A percentile compares a stretch with the other conserved stretches of the same genome.
These are phyloP conservation scores for Graphiopsis chlorocephala DNA, from an alignment of 2,329 filamentous ascomycete genomes.

Conservation along the genomic window DNA sequence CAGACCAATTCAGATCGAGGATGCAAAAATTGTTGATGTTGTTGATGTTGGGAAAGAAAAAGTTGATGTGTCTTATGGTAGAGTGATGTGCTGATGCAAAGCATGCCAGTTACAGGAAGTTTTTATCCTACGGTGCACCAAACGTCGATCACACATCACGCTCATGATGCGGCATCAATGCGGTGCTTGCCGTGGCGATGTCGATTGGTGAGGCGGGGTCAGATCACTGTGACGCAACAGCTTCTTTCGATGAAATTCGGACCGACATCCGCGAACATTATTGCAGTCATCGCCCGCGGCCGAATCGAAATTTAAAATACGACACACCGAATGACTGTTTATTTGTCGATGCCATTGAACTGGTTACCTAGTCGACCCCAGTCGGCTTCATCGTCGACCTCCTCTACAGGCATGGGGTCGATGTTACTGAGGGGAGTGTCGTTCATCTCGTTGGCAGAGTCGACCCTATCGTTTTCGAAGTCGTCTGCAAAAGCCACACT, in stretches of 20 bases:
- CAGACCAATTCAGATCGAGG: background rate
- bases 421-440: constrained; percentile 9
- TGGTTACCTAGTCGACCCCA: constrained; percentile 1
- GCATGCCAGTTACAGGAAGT: background rate
- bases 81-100: background rate
- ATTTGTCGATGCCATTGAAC: background rate
- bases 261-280: constrained; percentile 10
- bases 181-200: background rate
- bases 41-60: background rate
- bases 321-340: background rate
- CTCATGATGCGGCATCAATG: constrained; percentile 3
- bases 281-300: background rate
- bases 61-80: background rate
- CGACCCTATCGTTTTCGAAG: constrained; percentile 27
- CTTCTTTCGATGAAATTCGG: background rate
- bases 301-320: background rate
- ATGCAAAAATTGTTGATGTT: background rate
- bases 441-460: constrained; percentile 16
- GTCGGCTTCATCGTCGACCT: constrained; percentile 12
- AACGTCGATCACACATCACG: background rate
- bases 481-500: constrained; percentile 33
- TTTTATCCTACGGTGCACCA: background rate
- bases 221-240: constrained; percentile 7
- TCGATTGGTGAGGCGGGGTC: constrained; percentile 6
- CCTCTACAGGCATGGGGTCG: constrained; percentile 16